These are phyloP conservation scores for Crucibulum laeve DNA, from an alignment of 768 basidiomycete species.

Conservation along the genomic window DNA sequence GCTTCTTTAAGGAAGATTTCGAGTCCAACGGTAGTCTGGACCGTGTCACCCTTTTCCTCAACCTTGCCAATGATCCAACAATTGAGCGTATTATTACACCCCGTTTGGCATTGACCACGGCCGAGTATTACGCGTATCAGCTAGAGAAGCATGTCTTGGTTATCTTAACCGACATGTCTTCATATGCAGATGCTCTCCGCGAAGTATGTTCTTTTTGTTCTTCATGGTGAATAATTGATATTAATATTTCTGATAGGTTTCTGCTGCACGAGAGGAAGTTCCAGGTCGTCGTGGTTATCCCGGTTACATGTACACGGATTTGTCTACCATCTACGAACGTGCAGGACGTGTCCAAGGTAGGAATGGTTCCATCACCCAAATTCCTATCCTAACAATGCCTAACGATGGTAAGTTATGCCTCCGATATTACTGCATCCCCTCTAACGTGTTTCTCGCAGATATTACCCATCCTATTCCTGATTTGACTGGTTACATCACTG, in stretches of 20 bases:
- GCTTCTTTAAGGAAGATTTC: slow-evolving; percentile 99
- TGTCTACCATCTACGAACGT: slow-evolving; percentile 99
- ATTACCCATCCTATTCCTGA: slow-evolving; percentile 99
- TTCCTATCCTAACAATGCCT: slow-evolving; percentile 99
- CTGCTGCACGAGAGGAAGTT: slow-evolving; percentile 98
- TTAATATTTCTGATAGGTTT: slow-evolving; percentile 54
- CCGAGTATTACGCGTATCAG: slow-evolving; percentile 99
- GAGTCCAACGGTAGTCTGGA: slow-evolving; percentile 98
- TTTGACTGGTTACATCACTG: slow-evolving; percentile 98
- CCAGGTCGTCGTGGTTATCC: slow-evolving; percentile 99
- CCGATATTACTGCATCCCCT: slow-evolving; percentile 9
- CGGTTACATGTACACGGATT: slow-evolving; percentile 98
- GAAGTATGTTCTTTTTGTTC: slow-evolving; percentile 53
- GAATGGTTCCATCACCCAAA: slow-evolving; percentile 99
- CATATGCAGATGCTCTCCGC: slow-evolving; percentile 94
- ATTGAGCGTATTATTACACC: slow-evolving; percentile 99
- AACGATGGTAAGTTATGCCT: slow-evolving; percentile 77
- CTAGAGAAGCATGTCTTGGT: slow-evolving; percentile 99
- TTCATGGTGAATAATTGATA: slow-evolving; percentile 6
- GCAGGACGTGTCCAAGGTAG: slow-evolving; percentile 97
- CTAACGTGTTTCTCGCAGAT: slow-evolving; percentile 45
- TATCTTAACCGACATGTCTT: slow-evolving; percentile 98
- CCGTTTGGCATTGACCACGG: slow-evolving; percentile 94
- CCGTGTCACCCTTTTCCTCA: slow-evolving; percentile 96
- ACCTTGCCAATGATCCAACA: slow-evolving; percentile 97